Base-by-base conservation (phyloP, 2,329 filamentous ascomycete genomes). In the Arthrobotrys conoides region DNA sequence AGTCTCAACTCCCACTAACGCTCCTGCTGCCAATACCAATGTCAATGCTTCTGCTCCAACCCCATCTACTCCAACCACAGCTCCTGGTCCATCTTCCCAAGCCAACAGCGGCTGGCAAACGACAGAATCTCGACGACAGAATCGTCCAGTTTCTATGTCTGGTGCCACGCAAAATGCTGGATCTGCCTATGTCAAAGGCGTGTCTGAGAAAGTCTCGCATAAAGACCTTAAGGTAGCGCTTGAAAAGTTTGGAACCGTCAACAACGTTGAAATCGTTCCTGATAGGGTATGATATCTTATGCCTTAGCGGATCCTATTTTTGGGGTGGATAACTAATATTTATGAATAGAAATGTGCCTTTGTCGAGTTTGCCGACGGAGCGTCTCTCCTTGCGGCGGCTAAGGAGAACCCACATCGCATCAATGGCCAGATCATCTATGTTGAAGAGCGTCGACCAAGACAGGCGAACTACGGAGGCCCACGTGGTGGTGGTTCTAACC, bases 131-230 rank as follows among this genome's bases (percentile, higher is more conserved):
- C 73, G 83, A 64, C 76, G 82, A 81, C 55, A 78, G 83, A 72
- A 80, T 77, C 57, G 77, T 71, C 76, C 81, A 5, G 80, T 84
- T 16, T 82, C 83, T 27, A 82, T 84, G 36, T 83, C 83, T 59
- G 84, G 83, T 75, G 83, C 71, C 71, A 30, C 80, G 44, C 63
- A 71, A 5, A 75, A 69, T n/a, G 72, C 75, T 55, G 91, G 91
- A 68, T 89, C 94, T 81, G 96, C 92, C 20, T 98, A 97, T 85
- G 93, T 99, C 85, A 97, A 97, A 88, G 97, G 95, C 82, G 95
- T 98, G 63, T 95, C 91, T 63, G 94, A 97, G 38, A 94, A 57
- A n/a, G 91, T 99, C 66, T 89, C 93, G 83, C 88, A 90, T 14
- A 89, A 90, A 48, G 89, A 93, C 57, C 87, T 99, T 76, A 91